These are phyloP conservation scores for Quercus agrifolia DNA, from an alignment of 306 rosid genomes.

Conservation along the genomic window DNA sequence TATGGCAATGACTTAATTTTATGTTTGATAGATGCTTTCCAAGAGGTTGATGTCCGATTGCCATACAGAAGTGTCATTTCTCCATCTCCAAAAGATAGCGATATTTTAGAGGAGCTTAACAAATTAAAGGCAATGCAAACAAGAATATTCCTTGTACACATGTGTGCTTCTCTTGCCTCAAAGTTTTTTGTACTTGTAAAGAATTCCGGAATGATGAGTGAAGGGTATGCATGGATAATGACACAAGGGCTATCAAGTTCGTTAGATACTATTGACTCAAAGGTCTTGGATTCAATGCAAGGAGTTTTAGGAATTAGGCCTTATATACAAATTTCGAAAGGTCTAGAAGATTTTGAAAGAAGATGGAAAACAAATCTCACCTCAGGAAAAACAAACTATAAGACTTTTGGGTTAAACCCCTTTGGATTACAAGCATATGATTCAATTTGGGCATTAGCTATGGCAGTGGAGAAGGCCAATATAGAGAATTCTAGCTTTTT, in stretches of 20 bases:
- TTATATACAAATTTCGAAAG: background rate
- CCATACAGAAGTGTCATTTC: conserved; percentile 17
- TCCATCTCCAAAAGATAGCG: background rate
- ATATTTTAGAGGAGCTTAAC: conserved; percentile 16
- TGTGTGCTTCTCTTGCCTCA: conserved; percentile 10
- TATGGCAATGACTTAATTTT: conserved; percentile 40
- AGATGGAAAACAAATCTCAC: conserved; percentile 2
- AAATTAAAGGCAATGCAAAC: background rate
- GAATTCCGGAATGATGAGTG: conserved; percentile 15
- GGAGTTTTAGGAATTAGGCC: conserved; percentile 43
- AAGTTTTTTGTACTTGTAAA: conserved; percentile 23
- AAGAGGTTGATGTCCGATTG: conserved; percentile 4
- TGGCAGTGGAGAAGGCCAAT: conserved; percentile 13
- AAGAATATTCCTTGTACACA: conserved; percentile 32
- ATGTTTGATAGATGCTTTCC: conserved; percentile 19
- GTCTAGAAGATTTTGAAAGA: conserved; percentile 11
- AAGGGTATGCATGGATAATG: conserved; percentile 25
- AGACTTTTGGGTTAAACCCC: background rate
- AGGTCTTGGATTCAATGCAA: conserved; percentile 30
- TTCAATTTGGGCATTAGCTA: conserved; percentile 28
- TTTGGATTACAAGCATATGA: conserved; percentile 39
- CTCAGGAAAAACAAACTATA: background rate
- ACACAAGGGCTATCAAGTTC: conserved; percentile 19
- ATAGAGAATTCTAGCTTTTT: background rate
- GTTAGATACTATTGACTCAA: background rate